Percentiles rank a stretch among this genome's conserved stretches.
Conservation (phyloP, 768 basidiomycete genomes). For the Lactarius hatsudake region DNA sequence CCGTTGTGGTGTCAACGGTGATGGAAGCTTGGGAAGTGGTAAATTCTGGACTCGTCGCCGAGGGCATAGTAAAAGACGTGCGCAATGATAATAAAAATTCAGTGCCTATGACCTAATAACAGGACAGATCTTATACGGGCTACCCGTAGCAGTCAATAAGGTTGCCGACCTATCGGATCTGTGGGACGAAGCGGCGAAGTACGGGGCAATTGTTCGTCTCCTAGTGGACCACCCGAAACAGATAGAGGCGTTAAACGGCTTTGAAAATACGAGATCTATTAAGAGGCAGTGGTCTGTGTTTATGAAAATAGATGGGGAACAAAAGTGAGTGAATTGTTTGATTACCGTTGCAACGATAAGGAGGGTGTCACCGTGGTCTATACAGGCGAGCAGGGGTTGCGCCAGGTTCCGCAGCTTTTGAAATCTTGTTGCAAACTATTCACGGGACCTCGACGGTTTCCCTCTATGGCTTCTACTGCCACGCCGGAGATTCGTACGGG, state of each 20-base stretch:
- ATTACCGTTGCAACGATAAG: neutral
- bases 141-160: conserved; percentile 70
- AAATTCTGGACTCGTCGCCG: conserved; percentile 61
- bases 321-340: conserved; percentile 52
- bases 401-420: conserved; percentile 52
- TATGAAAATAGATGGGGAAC: conserved; percentile 76
- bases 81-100: conserved; percentile 1
- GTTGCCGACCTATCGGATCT: conserved; percentile 64
- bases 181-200: conserved; percentile 49
- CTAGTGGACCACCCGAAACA: conserved; percentile 78
- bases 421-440: conserved; percentile 50
- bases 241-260: conserved; percentile 59
- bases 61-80: conserved; percentile 73
- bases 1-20: conserved; percentile 77
- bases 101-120: conserved; percentile 14
- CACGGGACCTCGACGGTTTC: conserved; percentile 54
- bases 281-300: conserved; percentile 68
- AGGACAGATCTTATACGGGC: conserved; percentile 71
- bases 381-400: conserved; percentile 71
- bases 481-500: conserved; percentile 73
- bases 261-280: conserved; percentile 43
- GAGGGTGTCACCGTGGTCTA: conserved; percentile 19
- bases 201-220: conserved; percentile 62
- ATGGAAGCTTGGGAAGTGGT: conserved; percentile 80
- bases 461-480: conserved; percentile 83